A percentile compares a stretch with the other conserved stretches of the same genome.
These are phyloP conservation scores for Amylocystis lapponica DNA, from an alignment of 768 basidiomycete species.

Conservation along the genomic window DNA sequence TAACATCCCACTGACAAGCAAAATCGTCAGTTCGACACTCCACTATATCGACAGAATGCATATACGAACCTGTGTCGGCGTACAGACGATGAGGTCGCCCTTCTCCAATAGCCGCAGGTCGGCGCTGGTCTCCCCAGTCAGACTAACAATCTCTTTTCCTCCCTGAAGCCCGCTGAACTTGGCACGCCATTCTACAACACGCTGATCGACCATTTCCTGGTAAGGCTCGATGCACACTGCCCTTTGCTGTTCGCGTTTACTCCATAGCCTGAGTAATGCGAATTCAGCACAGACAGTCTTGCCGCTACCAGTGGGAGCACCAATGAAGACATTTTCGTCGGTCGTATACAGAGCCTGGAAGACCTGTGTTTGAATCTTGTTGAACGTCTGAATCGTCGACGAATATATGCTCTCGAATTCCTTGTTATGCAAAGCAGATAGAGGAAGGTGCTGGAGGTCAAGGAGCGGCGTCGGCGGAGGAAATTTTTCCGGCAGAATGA, in stretches of 20 bases:
- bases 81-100: slow-evolving; percentile 91
- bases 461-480: slow-evolving; percentile 89
- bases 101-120: slow-evolving; percentile 87
- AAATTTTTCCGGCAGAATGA: slow-evolving; percentile 96
- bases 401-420: slow-evolving; percentile 88
- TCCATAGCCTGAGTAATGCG: slow-evolving; percentile 92
- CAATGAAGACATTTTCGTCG: slow-evolving; percentile 95
- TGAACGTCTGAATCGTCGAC: slow-evolving; percentile 77
- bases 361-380: slow-evolving; percentile 99
- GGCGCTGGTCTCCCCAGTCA: slow-evolving; percentile 92
- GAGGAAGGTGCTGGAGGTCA: slow-evolving; percentile 85
- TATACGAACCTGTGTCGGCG: slow-evolving; percentile 72
- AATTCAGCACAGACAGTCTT: slow-evolving; percentile 99
- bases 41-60: not conserved
- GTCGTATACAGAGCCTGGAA: slow-evolving; percentile 97
- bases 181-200: slow-evolving; percentile 81
- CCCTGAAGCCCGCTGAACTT: slow-evolving; percentile 83
- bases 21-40: slow-evolving; percentile 1
- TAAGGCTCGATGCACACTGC: slow-evolving; percentile 96
- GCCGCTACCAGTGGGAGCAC: slow-evolving; percentile 93
- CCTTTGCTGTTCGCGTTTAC: slow-evolving; percentile 70
- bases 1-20: slow-evolving; percentile 76
- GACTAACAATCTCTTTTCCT: slow-evolving; percentile 87
- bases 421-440: slow-evolving; percentile 89
- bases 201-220: slow-evolving; percentile 94